Percentiles rank a stretch among this genome's conserved stretches.
Conservation (phyloP, 2,329 filamentous ascomycete species). For the Fusarium setosum region DNA sequence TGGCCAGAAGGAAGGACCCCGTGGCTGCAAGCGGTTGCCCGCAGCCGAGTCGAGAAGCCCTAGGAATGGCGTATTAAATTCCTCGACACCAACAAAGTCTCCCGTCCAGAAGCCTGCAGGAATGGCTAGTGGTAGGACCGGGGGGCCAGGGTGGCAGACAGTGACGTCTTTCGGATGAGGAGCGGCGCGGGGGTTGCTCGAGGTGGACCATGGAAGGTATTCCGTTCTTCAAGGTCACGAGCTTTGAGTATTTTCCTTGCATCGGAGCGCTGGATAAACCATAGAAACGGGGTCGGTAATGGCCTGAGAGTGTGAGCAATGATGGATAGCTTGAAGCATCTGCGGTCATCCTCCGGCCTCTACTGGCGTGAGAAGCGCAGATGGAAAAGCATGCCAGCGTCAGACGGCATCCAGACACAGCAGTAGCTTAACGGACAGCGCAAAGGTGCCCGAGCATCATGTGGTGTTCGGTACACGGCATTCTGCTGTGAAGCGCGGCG, state of each 20-base stretch:
- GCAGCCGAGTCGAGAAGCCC: constrained; percentile 35
- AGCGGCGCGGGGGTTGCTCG: constrained; percentile 31
- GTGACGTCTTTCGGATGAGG: constrained; percentile 35
- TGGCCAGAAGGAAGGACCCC: constrained; percentile 32
- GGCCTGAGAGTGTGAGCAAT: constrained; percentile 16
- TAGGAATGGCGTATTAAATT: constrained; percentile 26
- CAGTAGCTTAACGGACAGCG: constrained; percentile 2
- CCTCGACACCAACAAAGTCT: constrained; percentile 24
- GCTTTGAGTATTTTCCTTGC: constrained; percentile 18
- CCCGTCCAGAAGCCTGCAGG: constrained; percentile 25
- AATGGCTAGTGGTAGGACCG: constrained; percentile 26
- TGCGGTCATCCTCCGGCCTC: not conserved
- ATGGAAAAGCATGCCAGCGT: constrained; percentile 5
- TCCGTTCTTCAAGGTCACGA: constrained; percentile 34
- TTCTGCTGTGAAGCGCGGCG: constrained; percentile 18
- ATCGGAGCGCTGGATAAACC: constrained; percentile 17
- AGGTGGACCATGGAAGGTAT: constrained; percentile 17
- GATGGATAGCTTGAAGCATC: constrained; percentile 2
- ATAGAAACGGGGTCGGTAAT: constrained; percentile 11
- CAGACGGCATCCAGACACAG: constrained; percentile 18
- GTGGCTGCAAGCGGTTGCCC: constrained; percentile 37
- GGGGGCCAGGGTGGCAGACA: constrained; percentile 17
- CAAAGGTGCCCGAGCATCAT: not conserved
- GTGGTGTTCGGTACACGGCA: constrained; percentile 19
- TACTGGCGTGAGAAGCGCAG: not conserved